Conservation (phyloP, 345 rosid genomes). For the Gossypium australe region DNA sequence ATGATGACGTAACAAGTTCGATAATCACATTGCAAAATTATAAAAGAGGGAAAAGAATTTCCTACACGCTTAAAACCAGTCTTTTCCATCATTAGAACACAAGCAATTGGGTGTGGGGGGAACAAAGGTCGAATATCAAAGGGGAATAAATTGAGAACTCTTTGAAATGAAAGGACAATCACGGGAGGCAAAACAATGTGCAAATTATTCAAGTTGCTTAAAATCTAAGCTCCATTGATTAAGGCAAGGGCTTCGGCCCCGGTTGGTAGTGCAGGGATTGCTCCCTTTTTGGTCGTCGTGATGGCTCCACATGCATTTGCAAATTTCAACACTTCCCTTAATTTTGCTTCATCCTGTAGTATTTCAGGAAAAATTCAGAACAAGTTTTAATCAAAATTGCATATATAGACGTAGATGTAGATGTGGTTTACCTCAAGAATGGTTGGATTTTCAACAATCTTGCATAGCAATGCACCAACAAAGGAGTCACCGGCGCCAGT, state of each 20-base stretch:
- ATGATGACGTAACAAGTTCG: not conserved
- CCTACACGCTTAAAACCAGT: not conserved
- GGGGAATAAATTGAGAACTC: not conserved
- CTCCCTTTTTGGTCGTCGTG: conserved; percentile 96
- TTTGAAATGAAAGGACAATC: not conserved
- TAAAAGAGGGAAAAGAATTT: not conserved
- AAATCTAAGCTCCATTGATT: conserved; percentile 21
- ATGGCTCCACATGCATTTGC: conserved; percentile 98
- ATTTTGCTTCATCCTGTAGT: conserved; percentile 60
- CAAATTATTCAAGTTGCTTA: not conserved
- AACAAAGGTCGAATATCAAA: not conserved
- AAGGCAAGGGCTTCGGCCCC: conserved; percentile 52
- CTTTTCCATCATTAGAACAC: not conserved
- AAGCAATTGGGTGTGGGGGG: not conserved
- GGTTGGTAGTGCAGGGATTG: conserved; percentile 89
- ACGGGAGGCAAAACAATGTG: not conserved
- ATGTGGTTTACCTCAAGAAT: conserved; percentile 50
- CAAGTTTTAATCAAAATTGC: not conserved
- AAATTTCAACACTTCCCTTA: conserved; percentile 66
- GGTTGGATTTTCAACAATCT: conserved; percentile 64
- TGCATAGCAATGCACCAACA: conserved; percentile 80
- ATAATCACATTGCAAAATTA: not conserved
- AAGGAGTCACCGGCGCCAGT: conserved; percentile 98
- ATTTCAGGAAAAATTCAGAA: not conserved
- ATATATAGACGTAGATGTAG: not conserved